A percentile compares a stretch with the other conserved stretches of the same genome.
Evolutionary conservation across 2,329 filamentous ascomycete genomes (phyloP).

Genomic region (Cordyceps fumosorosea): DNA sequence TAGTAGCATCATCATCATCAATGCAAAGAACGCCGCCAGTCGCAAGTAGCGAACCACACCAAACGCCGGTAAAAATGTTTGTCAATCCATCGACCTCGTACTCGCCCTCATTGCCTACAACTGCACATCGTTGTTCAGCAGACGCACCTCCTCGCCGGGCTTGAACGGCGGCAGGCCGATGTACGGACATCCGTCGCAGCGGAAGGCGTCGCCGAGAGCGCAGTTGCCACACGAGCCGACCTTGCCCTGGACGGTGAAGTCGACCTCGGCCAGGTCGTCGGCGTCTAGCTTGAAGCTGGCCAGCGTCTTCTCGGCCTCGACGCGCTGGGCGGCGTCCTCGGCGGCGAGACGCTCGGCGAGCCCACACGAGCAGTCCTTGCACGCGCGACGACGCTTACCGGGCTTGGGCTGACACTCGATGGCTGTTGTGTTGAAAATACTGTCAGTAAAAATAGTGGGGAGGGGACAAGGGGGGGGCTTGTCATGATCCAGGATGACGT

Average conservation of each 20-base stretch:
- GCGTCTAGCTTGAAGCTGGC: constrained; percentile 63
- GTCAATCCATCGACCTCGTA: background rate
- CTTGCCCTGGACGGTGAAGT: constrained; percentile 97
- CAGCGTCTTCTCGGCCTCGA: constrained; percentile 59
- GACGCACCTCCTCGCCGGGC: constrained; percentile 85
- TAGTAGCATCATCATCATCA: background rate
- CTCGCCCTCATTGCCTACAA: constrained; percentile 40
- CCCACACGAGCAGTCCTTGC: constrained; percentile 97
- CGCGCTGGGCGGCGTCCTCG: constrained; percentile 71
- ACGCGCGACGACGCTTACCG: constrained; percentile 84
- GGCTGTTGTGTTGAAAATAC: constrained; percentile 41
- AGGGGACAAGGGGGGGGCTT: background rate
- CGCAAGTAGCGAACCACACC: background rate
- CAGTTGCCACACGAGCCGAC: constrained; percentile 93
- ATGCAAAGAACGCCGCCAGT: constrained; percentile 5
- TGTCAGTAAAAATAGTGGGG: constrained; percentile 20
- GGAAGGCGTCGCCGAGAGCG: constrained; percentile 83
- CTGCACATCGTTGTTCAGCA: constrained; percentile 82
- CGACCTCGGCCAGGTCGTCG: constrained; percentile 76
- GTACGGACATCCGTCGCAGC: constrained; percentile 69
- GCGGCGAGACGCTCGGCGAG: constrained; percentile 77
- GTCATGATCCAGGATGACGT: constrained; percentile 32
- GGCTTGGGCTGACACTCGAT: constrained; percentile 80
- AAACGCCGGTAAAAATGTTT: constrained; percentile 10
- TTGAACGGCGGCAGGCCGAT: constrained; percentile 94